Conservation (phyloP, 495 filamentous ascomycete genomes). For the Xylaria cubensis region DNA sequence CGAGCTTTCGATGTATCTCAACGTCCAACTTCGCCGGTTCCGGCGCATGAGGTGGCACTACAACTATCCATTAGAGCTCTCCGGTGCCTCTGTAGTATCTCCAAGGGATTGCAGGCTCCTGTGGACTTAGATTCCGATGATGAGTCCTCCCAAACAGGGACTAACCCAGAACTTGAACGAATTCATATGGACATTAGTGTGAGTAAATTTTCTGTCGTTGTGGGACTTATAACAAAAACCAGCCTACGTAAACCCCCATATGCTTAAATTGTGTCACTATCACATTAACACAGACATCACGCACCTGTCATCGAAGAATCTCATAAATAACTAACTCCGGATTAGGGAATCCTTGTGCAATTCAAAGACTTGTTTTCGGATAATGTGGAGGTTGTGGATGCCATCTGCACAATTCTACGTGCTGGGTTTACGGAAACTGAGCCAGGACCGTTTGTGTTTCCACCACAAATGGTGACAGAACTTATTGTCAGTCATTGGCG, state of each 20-base stretch:
- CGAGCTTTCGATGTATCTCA: conserved; percentile 47
- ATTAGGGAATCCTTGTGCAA: conserved; percentile 51
- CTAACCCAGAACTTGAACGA: conserved; percentile 37
- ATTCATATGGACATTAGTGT: conserved; percentile 41
- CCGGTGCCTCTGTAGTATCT: conserved; percentile 76
- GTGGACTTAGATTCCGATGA: conserved; percentile 67
- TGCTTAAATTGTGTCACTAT: neutral
- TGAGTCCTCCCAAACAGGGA: conserved; percentile 7
- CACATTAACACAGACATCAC: neutral
- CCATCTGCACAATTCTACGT: conserved; percentile 75
- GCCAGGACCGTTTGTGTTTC: conserved; percentile 79
- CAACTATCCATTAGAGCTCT: conserved; percentile 69
- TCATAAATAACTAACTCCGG: neutral
- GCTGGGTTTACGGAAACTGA: conserved; percentile 80
- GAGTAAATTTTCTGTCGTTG: conserved; percentile 32
- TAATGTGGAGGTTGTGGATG: conserved; percentile 75
- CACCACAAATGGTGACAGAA: conserved; percentile 70
- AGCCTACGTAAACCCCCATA: neutral
- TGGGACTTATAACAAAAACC: neutral
- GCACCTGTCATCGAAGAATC: neutral
- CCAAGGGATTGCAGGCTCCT: conserved; percentile 75
- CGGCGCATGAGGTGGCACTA: conserved; percentile 50
- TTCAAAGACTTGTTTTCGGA: conserved; percentile 61
- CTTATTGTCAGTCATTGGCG: conserved; percentile 62
- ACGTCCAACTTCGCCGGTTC: conserved; percentile 37